A percentile compares a stretch with the other conserved stretches of the same genome.
phyloP scores from a whole-genome alignment of 2,329 filamentous ascomycete species.

The Sporothrix globosa region DNA sequence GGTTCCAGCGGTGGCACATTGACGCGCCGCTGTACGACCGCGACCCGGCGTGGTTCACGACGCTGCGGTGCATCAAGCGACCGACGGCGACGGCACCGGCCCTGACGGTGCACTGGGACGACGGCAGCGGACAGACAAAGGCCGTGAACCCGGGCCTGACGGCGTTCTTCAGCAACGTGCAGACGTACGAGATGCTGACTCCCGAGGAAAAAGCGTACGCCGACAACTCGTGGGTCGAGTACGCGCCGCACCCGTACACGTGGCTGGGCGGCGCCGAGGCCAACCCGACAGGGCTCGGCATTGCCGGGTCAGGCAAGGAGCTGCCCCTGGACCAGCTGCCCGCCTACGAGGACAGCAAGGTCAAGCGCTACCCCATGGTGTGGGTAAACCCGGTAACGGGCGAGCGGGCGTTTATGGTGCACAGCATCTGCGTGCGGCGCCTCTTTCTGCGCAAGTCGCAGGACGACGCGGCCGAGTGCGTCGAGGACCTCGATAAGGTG shows the following conservation, averaged over 20 bases:
- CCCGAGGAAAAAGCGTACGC: slow-evolving; percentile 48
- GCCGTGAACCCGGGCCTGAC: slow-evolving; percentile 49
- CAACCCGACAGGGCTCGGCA: slow-evolving; percentile 47
- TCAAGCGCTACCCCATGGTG: slow-evolving; percentile 52
- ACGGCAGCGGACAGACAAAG: slow-evolving; percentile 47
- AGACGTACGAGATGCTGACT: slow-evolving; percentile 48
- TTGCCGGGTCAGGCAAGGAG: slow-evolving; percentile 45
- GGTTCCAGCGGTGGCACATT: slow-evolving; percentile 55
- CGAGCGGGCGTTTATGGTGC: slow-evolving; percentile 50
- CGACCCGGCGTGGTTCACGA: slow-evolving; percentile 42
- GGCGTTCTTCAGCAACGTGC: slow-evolving; percentile 50
- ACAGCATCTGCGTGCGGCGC: slow-evolving; percentile 47
- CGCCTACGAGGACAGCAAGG: slow-evolving; percentile 40
- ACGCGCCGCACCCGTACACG: slow-evolving; percentile 50
- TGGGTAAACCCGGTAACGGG: slow-evolving; percentile 51
- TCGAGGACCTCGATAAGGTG: slow-evolving; percentile 48
- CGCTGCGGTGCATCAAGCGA: slow-evolving; percentile 46
- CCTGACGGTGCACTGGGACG: slow-evolving; percentile 41
- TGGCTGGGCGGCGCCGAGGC: slow-evolving; percentile 50
- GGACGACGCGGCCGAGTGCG: slow-evolving; percentile 43
- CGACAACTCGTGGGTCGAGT: slow-evolving; percentile 53
- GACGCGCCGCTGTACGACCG: slow-evolving; percentile 50
- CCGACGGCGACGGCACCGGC: slow-evolving; percentile 42
- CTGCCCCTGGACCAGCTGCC: slow-evolving; percentile 45
- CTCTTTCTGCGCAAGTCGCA: slow-evolving; percentile 45